Base-by-base conservation (phyloP, 106 monocot species). In the Alisma plantagoaquatica region DNA sequence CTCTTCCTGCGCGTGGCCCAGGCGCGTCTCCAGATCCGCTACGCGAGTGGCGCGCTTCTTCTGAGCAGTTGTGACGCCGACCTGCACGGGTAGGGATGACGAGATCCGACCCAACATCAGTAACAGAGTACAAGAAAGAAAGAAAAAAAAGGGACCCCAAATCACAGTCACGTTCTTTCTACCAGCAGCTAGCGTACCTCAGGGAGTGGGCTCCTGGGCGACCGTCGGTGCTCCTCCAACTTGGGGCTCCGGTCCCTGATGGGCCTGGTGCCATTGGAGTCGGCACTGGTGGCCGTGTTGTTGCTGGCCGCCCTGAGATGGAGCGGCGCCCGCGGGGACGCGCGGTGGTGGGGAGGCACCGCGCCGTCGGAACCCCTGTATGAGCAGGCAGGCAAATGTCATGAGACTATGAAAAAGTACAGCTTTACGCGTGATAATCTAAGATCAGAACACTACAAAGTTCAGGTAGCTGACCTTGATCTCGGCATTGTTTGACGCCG, bases 1-100 rank as follows among this genome's bases (percentile, higher is more conserved):
- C 69, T 94, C 83, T 45, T 80, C 84, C 29, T 87, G 74, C 6
- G 80, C 80, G 16, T 73, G 66, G 0, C 53, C 63, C 1, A 94
- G 66, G 70, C 88, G 83, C 9, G 77, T 72, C 63, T 94, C 75
- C 9, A 94, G 63, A 28, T 94, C 87, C 0, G 70, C 47, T 35
- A 81, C 80, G 28, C 56, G 41, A 2, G 71, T 65, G 10, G 68
- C 77, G 2, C 69, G 31, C 71, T 83, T 83, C 71, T 80, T 90
- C 83, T 70, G 63, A 41, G 30, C 44, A 28, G 31, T 31, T 1
- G 35, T 23, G 4, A 23, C 14, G 8, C 26, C 23, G 3, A 15
- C 14, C 9, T 31, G 19, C 3, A 33, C 33, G 4, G 26, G 18
- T n/a, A 19, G 21, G 23, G 25, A 26, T 19, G 25, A 58, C 41